A percentile compares a stretch with the other conserved stretches of the same genome.
Evolutionary conservation across 2,329 filamentous ascomycete species (phyloP).

Genomic region (Exophiala bonariae): DNA sequence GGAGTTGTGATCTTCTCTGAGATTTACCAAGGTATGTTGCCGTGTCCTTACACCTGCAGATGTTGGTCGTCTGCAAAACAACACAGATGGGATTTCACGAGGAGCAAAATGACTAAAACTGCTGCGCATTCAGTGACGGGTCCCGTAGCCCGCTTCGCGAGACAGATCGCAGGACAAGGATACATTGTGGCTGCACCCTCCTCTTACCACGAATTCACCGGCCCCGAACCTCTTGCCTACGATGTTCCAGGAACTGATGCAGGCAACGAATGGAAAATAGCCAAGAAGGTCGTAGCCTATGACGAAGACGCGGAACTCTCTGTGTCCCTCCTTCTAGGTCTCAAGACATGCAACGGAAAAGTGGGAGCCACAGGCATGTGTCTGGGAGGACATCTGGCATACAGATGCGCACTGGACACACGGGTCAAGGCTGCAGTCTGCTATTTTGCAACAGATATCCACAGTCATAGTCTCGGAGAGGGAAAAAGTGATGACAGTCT

Average conservation of each 20-base stretch:
- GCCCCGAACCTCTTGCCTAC: constrained; percentile 79
- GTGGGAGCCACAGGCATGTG: constrained; percentile 88
- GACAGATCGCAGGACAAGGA: constrained; percentile 87
- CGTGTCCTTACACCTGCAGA: too few relatives aligned
- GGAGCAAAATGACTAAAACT: constrained; percentile 1
- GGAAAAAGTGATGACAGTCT: constrained; percentile 65
- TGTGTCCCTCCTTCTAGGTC: constrained; percentile 68
- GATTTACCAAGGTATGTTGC: constrained; percentile 85
- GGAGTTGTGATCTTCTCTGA: constrained; percentile 88
- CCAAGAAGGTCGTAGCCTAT: constrained; percentile 80
- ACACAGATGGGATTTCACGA: too few relatives aligned
- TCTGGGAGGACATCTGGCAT: constrained; percentile 84
- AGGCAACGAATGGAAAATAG: constrained; percentile 83
- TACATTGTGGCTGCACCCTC: constrained; percentile 91
- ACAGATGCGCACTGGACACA: constrained; percentile 70
- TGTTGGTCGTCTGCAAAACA: neutral
- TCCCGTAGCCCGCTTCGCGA: constrained; percentile 82
- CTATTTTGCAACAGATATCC: constrained; percentile 93
- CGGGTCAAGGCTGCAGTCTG: constrained; percentile 75
- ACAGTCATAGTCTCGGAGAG: constrained; percentile 73
- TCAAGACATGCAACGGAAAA: constrained; percentile 76
- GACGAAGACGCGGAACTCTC: constrained; percentile 73
- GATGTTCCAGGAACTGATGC: constrained; percentile 83
- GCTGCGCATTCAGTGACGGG: constrained; percentile 71
- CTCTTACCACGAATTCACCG: constrained; percentile 90